Evolutionary conservation across 805 yeast genomes (phyloP).

Genomic region (Limtongia smithiae): DNA sequence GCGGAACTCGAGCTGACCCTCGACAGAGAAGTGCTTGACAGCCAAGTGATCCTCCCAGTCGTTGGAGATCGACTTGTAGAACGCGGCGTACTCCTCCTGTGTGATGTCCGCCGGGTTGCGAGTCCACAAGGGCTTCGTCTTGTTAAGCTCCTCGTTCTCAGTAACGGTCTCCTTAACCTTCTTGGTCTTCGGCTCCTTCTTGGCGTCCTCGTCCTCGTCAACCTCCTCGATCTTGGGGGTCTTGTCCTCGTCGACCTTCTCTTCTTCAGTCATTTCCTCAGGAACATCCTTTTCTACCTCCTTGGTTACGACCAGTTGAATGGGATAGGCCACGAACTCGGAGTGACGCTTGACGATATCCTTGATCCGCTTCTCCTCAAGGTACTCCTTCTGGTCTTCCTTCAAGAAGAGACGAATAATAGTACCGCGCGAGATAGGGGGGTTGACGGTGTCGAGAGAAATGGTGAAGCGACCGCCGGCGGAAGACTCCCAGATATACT

Average conservation of each 20-base stretch:
- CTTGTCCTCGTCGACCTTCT: constrained; percentile 65
- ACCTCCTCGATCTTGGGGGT: constrained; percentile 73
- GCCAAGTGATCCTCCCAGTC: constrained; percentile 99
- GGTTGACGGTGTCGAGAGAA: constrained; percentile 81
- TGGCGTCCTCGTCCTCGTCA: constrained; percentile 66
- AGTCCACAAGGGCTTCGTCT: constrained; percentile 99
- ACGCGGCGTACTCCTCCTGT: constrained; percentile 97
- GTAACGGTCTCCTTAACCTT: constrained; percentile 88
- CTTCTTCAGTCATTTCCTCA: constrained; percentile 55
- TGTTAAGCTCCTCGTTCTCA: constrained; percentile 97
- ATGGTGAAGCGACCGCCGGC: constrained; percentile 99
- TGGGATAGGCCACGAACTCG: constrained; percentile 98
- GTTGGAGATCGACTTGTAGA: constrained; percentile 98
- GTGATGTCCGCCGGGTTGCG: constrained; percentile 97
- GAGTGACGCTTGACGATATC: constrained; percentile 99
- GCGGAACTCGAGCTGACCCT: constrained; percentile 99
- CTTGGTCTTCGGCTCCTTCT: constrained; percentile 74
- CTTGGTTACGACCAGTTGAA: constrained; percentile 95
- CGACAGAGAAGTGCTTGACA: constrained; percentile 98
- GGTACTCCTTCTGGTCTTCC: constrained; percentile 98
- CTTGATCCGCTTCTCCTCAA: constrained; percentile 99
- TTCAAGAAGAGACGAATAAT: constrained; percentile 91
- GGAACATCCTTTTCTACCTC: constrained; percentile 98
- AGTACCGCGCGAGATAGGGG: constrained; percentile 91
- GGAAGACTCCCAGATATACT: constrained; percentile 99